Evolutionary conservation across 352 stramenopile genomes (phyloP), one percentile per base, ranked within the genome.

Genomic region (Blastocystis sp.): DNA sequence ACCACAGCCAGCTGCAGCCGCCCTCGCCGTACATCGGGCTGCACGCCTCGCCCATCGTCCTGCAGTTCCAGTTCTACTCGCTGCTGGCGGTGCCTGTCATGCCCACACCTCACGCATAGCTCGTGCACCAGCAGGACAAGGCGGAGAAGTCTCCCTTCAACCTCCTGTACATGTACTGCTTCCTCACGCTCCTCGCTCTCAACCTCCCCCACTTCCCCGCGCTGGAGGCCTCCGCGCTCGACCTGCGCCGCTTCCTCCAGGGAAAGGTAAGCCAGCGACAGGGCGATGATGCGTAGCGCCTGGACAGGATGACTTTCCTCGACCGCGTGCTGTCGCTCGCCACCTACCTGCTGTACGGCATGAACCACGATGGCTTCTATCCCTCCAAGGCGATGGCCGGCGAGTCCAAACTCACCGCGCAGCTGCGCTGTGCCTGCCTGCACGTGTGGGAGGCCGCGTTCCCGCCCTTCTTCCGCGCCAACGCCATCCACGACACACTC

Each of bases 131-230:
- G 48, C 74, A 84, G 56, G 60, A 84, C 21, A 40, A 28, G 48
- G 45, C 28, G 11, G 60, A 62, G 23, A 53, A 59, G 2, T 67
- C 74, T 38, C 74, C 74, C 3, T 84, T 56, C 74, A 84, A 84
- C 41, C 74, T 84, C 53, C 52, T 84, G 9, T 84, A 84, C 34
- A 67, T 84, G 10, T 84, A 67, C 61, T 84, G 74, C 48, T 62
- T 84, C 34, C 74, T 84, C 52, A 84, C 74, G 9, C 74, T 84
- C 2, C 53, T 84, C 23, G 5, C 74, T 10, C 38, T 84, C 2
- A 67, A 62, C 34, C 56, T 84, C 10, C 45, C 74, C 10, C 74
- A 45, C 19, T 84, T 61, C 41, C 11, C 53, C 40, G 23, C 45
- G 9, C 41, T 84, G n/a, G 74, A 67, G 17, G 56, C 69, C 17